Evolutionary conservation across 176 grass and related monocot genomes (phyloP).

Genomic region (Themeda triandra): DNA sequence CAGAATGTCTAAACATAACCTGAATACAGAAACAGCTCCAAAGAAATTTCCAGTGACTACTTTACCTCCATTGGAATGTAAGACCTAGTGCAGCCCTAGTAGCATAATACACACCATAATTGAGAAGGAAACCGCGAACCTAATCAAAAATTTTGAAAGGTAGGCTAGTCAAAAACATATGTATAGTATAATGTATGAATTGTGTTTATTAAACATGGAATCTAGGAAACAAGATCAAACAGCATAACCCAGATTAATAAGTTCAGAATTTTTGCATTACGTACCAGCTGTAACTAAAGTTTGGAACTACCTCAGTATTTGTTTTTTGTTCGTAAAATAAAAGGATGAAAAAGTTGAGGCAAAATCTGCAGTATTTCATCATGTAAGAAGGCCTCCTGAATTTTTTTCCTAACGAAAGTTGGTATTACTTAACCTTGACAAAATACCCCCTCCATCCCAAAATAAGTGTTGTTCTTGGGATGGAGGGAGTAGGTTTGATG

Average conservation of each 20-base stretch:
- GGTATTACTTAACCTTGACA: background rate
- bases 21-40: constrained; percentile 5
- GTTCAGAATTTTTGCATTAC: background rate
- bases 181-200: background rate
- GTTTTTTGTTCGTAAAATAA: constrained; percentile 20
- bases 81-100: constrained; percentile 92
- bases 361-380: background rate
- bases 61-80: constrained; percentile 97
- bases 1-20: constrained; percentile 18
- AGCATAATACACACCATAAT: constrained; percentile 99
- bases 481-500: background rate
- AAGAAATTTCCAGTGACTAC: constrained; percentile 11
- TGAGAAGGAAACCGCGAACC: constrained; percentile 99
- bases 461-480: too few relatives aligned
- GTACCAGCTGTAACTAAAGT: background rate
- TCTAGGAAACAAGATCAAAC: background rate
- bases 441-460: background rate
- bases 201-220: background rate
- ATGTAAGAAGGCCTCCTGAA: background rate
- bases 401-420: background rate
- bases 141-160: constrained; percentile 34
- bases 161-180: background rate
- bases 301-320: background rate
- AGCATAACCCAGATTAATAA: constrained; percentile 8
- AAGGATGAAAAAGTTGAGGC: background rate